Evolutionary conservation across 768 basidiomycete species (phyloP).

Genomic region (Imleria badia): DNA sequence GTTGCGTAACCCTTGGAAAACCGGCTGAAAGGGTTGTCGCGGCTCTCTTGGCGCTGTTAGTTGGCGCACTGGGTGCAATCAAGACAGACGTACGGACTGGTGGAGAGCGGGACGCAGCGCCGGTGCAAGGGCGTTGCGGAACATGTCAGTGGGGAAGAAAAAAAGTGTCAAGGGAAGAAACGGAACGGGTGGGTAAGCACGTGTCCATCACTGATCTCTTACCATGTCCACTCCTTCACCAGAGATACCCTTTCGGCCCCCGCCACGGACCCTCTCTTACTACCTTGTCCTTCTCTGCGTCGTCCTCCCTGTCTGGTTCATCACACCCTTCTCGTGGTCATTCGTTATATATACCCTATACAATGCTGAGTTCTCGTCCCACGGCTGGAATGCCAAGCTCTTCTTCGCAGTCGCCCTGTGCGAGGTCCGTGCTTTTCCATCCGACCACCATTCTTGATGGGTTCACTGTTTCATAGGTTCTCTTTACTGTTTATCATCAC

Average conservation of each 20-base stretch:
- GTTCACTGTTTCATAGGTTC: constrained; percentile 42
- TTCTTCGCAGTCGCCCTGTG: constrained; percentile 52
- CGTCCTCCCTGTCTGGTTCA: constrained; percentile 64
- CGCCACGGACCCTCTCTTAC: constrained; percentile 48
- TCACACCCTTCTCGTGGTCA: constrained; percentile 63
- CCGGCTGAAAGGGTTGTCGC: constrained; percentile 79
- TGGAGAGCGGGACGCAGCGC: constrained; percentile 52
- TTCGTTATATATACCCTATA: constrained; percentile 52
- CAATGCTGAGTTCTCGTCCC: constrained; percentile 42
- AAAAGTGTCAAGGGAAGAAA: constrained; percentile 36
- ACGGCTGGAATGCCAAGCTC: constrained; percentile 37
- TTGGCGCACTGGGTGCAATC: not conserved
- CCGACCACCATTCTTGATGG: not conserved
- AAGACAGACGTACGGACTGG: constrained; percentile 49
- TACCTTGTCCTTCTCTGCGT: constrained; percentile 56
- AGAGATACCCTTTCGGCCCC: constrained; percentile 39
- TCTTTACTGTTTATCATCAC: constrained; percentile 68
- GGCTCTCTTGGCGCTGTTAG: constrained; percentile 46
- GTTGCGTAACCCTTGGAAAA: constrained; percentile 71
- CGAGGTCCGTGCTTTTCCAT: constrained; percentile 47
- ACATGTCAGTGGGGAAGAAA: constrained; percentile 40
- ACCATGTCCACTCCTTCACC: constrained; percentile 17
- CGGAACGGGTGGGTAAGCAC: constrained; percentile 19
- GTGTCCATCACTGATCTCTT: not conserved
- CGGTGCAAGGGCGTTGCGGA: constrained; percentile 63